These are phyloP conservation scores for Sordaria brevicollis DNA, from an alignment of 495 filamentous ascomycete species.

Conservation along the genomic window DNA sequence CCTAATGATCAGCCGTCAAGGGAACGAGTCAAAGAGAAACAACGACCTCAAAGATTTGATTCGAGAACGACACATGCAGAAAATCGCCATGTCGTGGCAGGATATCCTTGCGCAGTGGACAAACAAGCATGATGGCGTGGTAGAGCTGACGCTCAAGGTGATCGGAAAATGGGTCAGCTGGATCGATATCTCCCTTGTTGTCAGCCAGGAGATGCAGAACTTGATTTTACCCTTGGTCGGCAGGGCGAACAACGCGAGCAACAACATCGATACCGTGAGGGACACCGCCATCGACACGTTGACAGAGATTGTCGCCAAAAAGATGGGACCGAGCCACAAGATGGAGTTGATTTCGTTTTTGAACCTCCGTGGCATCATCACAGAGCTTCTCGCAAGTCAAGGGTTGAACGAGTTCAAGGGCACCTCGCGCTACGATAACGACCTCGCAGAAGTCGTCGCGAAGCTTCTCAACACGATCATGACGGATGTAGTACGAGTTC, in stretches of 20 bases:
- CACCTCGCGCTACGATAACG: constrained; percentile 80
- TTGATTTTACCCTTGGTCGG: constrained; percentile 72
- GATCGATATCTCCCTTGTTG: constrained; percentile 89
- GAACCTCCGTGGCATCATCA: constrained; percentile 71
- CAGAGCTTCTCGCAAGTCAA: constrained; percentile 70
- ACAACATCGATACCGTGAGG: constrained; percentile 57
- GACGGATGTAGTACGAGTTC: constrained; percentile 70
- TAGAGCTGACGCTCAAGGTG: constrained; percentile 79
- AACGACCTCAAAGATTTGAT: constrained; percentile 82
- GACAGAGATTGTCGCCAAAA: constrained; percentile 92
- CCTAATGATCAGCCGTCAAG: constrained; percentile 64
- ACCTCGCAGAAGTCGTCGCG: constrained; percentile 86
- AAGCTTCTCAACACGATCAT: constrained; percentile 91
- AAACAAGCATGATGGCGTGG: constrained; percentile 57
- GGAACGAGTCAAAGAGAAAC: constrained; percentile 65
- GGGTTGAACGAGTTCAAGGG: constrained; percentile 65
- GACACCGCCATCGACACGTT: constrained; percentile 87
- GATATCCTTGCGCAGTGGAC: constrained; percentile 77
- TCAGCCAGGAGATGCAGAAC: constrained; percentile 76
- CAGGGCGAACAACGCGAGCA: constrained; percentile 35
- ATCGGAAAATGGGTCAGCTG: constrained; percentile 95
- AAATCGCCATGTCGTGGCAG: constrained; percentile 80
- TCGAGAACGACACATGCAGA: constrained; percentile 71
- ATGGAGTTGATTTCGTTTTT: constrained; percentile 85
- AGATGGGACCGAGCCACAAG: constrained; percentile 91